These are phyloP conservation scores for Aspergillus hancockii DNA, from an alignment of 495 filamentous ascomycete species.

Conservation along the genomic window DNA sequence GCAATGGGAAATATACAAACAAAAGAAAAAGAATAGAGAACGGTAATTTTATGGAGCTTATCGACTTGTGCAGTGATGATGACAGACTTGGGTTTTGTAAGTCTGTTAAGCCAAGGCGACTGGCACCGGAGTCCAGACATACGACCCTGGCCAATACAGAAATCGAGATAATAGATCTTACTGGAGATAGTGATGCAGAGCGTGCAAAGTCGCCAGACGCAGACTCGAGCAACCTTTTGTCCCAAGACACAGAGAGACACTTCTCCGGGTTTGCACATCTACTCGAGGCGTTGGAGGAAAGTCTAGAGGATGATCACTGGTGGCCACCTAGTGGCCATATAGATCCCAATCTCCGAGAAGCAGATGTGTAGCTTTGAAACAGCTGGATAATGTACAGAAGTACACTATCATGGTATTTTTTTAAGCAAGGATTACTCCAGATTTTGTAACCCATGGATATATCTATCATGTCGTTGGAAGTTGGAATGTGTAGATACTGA, in stretches of 20 bases:
- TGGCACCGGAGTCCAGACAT: background rate
- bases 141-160: slow-evolving; percentile 13
- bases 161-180: slow-evolving; percentile 34
- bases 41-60: slow-evolving; percentile 1
- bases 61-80: slow-evolving; percentile 26
- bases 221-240: background rate
- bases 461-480: background rate
- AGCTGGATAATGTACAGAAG: background rate
- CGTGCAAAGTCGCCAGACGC: slow-evolving; percentile 10
- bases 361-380: background rate
- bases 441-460: background rate
- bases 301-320: slow-evolving; percentile 47
- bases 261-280: background rate
- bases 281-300: slow-evolving; percentile 18
- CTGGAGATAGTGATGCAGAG: slow-evolving; percentile 28
- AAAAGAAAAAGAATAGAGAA: slow-evolving; percentile 20
- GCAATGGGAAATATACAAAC: slow-evolving; percentile 24
- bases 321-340: slow-evolving; percentile 39
- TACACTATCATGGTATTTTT: background rate
- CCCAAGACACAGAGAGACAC: background rate
- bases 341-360: slow-evolving; percentile 32
- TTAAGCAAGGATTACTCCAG: background rate
- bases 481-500: background rate
- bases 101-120: slow-evolving; percentile 12
- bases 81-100: background rate